Base-by-base conservation (phyloP, 257 asterid genomes). In the Solanum rostratum region DNA sequence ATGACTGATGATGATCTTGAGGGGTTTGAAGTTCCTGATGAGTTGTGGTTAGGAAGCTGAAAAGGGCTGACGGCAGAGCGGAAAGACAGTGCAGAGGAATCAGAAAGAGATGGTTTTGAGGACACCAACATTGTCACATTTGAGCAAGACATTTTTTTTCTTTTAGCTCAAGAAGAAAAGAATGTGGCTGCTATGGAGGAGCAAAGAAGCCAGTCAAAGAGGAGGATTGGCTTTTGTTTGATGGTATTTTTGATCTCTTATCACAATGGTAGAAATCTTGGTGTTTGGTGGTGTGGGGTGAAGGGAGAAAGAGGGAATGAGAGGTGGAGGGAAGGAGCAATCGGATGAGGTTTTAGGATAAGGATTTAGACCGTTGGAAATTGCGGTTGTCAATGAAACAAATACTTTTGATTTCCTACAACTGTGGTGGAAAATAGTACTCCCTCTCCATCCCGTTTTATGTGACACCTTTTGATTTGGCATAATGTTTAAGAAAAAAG, bases 301-400 rank as follows among this genome's bases (percentile, higher is more conserved):
- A 83, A 81, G 71, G 49, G 60, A 78, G 82, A 39, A 84, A 89
- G 55, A 65, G 50, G 86, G 86, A 92, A 92, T 85, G 95, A 91
- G 95, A 91, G 97, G 97, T 87, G 89, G 93, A 93, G 94, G 94
- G 90, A 88, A 57, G 85, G n/a, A 30, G 82, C 52, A 79, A 68
- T 84, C 45, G 94, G 98, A 93, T 93, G 87, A 93, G 97, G 93
- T 91, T 93, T 92, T 57, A 80, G 91, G 98, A 95, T 94, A 92
- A 95, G 96, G 93, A 88, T 88, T 90, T 94, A 89, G 88, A 90
- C 86, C 80, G 85, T 82, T 82, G 89, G 83, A 71, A 89, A 89
- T 88, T 88, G 89, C 69, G 87, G 88, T 82, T 88, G 82, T 27
- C 16, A 76, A 76, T 49, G 62, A 76, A 76, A 74, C 24, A 74